These are phyloP conservation scores for Aspergillus melleus DNA, from an alignment of 2,329 filamentous ascomycete species.

Conservation along the genomic window DNA sequence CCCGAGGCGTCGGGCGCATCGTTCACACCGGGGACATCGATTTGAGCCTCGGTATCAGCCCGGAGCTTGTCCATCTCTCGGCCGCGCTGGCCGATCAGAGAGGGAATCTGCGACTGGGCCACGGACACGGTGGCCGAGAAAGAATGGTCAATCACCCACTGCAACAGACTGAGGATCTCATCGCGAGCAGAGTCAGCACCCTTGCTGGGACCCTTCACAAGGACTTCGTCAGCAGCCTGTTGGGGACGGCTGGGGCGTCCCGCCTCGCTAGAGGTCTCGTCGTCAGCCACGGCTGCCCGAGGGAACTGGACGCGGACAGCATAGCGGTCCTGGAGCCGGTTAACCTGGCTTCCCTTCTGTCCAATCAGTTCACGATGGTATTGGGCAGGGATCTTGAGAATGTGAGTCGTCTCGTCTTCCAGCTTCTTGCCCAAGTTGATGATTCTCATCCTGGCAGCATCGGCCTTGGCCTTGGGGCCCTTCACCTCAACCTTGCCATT, in stretches of 20 bases:
- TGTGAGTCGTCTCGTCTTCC: conserved; percentile 85
- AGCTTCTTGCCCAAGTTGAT: conserved; percentile 74
- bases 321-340: conserved; percentile 88
- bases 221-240: conserved; percentile 84
- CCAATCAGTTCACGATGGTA: conserved; percentile 95
- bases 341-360: conserved; percentile 81
- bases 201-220: conserved; percentile 86
- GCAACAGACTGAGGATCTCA: conserved; percentile 82
- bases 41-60: conserved; percentile 78
- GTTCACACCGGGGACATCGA: conserved; percentile 82
- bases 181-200: conserved; percentile 90
- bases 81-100: conserved; percentile 86
- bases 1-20: conserved; percentile 66
- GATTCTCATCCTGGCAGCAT: conserved; percentile 81
- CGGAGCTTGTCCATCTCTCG: conserved; percentile 88
- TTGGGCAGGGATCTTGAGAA: conserved; percentile 87
- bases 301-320: conserved; percentile 96
- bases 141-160: conserved; percentile 88
- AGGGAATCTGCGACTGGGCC: conserved; percentile 89
- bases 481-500: conserved; percentile 95
- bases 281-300: conserved; percentile 63
- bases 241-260: conserved; percentile 63
- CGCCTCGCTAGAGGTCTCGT: conserved; percentile 70
- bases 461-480: conserved; percentile 91
- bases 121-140: conserved; percentile 77